Conservation (phyloP, 176 grass and related monocot genomes). For the Rhynchospora pubera region DNA sequence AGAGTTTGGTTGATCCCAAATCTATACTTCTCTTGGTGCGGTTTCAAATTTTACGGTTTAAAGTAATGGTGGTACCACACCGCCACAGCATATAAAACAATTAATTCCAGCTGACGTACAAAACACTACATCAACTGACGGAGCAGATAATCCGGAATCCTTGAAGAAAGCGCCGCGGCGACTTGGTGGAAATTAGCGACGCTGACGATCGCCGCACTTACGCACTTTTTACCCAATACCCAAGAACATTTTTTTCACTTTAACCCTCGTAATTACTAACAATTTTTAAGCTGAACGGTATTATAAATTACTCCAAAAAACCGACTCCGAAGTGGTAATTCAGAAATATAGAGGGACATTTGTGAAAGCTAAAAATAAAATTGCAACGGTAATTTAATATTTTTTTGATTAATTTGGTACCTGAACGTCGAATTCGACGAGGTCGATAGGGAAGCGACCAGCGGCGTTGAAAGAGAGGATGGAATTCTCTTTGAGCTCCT, state of each 20-base stretch:
- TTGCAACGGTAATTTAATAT: no score
- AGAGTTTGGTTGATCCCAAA: background rate
- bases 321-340: background rate
- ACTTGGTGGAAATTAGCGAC: background rate
- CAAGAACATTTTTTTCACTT: no score
- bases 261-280: background rate
- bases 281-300: no score
- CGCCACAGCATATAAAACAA: no score
- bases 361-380: no score
- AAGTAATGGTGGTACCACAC: no score
- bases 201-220: background rate
- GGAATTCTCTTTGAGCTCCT: slow-evolving; percentile 85
- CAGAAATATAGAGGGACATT: background rate
- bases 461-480: slow-evolving; percentile 82
- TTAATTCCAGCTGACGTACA: no score
- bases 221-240: no score
- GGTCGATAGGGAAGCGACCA: slow-evolving; percentile 62
- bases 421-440: slow-evolving; percentile 96
- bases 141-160: background rate
- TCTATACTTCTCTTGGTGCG: background rate
- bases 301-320: background rate
- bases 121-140: background rate
- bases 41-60: background rate
- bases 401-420: slow-evolving; percentile 16
- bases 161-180: background rate